Conservation (phyloP, 768 basidiomycete genomes). For the Rhodotorula sphaerocarpa region DNA sequence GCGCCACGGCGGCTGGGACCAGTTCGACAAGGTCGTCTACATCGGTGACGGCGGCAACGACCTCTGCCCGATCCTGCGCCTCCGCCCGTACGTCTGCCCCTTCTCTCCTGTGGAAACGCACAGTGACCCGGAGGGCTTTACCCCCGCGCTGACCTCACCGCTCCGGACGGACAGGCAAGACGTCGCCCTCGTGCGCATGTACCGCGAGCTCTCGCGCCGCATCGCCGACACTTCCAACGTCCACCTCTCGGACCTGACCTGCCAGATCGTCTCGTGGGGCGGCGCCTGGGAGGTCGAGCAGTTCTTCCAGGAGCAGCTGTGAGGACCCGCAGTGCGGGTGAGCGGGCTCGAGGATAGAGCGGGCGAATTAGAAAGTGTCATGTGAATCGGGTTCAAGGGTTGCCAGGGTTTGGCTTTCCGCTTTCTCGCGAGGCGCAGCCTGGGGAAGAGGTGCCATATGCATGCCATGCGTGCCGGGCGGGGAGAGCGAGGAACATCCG, state of each 20-base stretch:
- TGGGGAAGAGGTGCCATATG: too few species aligned
- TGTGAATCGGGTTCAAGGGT: too few species aligned
- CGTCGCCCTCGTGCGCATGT: constrained; percentile 65
- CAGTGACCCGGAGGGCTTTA: too few species aligned
- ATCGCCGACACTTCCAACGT: constrained; percentile 62
- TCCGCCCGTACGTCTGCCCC: constrained; percentile 46
- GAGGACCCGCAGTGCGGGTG: too few species aligned
- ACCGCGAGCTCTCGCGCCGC: constrained; percentile 68
- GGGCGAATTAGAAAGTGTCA: too few species aligned
- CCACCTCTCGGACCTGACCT: constrained; percentile 54
- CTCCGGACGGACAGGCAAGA: constrained; percentile 57
- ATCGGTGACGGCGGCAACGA: constrained; percentile 93
- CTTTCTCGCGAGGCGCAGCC: too few species aligned
- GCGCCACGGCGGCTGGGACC: constrained; percentile 49
- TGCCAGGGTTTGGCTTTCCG: too few species aligned
- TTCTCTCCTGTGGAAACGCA: too few species aligned
- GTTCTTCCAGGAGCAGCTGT: constrained; percentile 48
- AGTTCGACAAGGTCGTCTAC: constrained; percentile 73
- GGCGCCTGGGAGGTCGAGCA: constrained; percentile 97
- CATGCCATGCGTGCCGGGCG: too few species aligned
- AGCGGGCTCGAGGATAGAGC: too few species aligned
- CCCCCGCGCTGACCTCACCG: not conserved
- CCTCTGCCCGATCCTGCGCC: constrained; percentile 79
- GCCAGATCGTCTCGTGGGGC: constrained; percentile 72
- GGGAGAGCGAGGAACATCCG: too few species aligned